phyloP scores from a whole-genome alignment of 768 basidiomycete species.

The Thelephora ganbajun region DNA sequence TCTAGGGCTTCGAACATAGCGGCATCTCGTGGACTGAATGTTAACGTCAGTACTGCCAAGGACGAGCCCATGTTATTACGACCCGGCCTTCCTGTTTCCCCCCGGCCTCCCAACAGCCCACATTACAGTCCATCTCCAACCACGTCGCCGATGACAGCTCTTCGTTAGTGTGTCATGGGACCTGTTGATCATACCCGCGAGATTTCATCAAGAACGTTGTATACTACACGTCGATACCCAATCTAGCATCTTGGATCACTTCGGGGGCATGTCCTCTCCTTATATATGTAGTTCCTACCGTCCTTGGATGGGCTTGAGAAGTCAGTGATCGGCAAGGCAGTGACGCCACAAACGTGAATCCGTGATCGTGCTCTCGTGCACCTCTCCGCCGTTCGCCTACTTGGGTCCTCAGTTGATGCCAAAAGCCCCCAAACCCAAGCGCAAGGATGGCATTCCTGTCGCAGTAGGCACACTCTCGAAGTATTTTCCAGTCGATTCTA shows the following conservation, averaged over 20 bases:
- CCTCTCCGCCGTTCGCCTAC: no score
- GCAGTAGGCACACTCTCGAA: no score
- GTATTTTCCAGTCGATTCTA: no score
- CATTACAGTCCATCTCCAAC: constrained; percentile 5
- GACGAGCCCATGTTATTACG: constrained; percentile 48
- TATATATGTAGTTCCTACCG: background rate
- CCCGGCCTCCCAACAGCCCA: constrained; percentile 11
- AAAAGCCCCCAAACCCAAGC: no score
- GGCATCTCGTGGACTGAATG: constrained; percentile 57
- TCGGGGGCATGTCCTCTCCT: background rate
- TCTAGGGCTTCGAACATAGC: constrained; percentile 48
- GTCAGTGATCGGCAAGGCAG: no score
- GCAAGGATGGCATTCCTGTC: no score
- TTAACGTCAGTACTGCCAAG: constrained; percentile 40
- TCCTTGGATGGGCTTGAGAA: no score
- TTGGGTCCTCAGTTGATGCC: no score
- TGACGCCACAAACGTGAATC: no score
- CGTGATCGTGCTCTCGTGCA: no score
- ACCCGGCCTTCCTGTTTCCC: constrained; percentile 44
- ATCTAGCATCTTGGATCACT: background rate
- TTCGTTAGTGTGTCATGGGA: background rate
- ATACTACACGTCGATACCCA: constrained; percentile 2
- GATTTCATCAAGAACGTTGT: background rate
- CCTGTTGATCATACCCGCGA: background rate
- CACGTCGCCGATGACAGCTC: constrained; percentile 3